Percentiles rank a stretch among this genome's conserved stretches.
These are phyloP conservation scores for Linum tenue DNA, from an alignment of 345 rosid genomes.

Conservation along the genomic window DNA sequence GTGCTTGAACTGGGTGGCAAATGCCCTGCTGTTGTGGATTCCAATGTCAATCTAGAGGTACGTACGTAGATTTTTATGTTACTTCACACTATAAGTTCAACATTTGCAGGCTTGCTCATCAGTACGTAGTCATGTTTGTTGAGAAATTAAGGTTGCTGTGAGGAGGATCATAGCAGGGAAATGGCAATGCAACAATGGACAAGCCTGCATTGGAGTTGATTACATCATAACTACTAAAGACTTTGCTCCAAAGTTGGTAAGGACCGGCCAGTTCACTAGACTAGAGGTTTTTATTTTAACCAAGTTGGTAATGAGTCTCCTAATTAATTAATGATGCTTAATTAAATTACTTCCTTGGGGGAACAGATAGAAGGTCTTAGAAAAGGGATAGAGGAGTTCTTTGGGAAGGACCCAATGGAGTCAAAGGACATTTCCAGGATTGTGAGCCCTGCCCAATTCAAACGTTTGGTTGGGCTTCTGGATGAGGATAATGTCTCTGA, in stretches of 20 bases:
- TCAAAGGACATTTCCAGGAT: conserved; percentile 35
- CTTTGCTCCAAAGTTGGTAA: conserved; percentile 44
- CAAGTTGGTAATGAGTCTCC: too few species aligned
- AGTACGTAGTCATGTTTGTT: neutral
- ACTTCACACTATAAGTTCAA: neutral
- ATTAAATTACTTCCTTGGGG: neutral
- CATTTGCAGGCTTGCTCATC: neutral
- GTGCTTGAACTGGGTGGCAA: conserved; percentile 50
- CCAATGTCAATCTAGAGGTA: conserved; percentile 32
- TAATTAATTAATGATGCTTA: neutral
- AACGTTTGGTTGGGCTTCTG: conserved; percentile 31
- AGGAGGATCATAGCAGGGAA: conserved; percentile 48
- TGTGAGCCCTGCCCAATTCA: conserved; percentile 30
- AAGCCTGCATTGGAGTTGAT: conserved; percentile 45
- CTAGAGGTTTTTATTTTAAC: neutral
- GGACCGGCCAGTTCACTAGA: neutral
- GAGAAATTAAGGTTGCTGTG: conserved; percentile 26
- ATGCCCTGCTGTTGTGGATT: conserved; percentile 49
- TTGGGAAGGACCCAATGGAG: conserved; percentile 35
- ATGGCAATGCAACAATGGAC: conserved; percentile 44
- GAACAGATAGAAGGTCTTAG: conserved; percentile 32
- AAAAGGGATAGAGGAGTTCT: conserved; percentile 29
- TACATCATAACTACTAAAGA: conserved; percentile 37
- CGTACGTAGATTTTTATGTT: neutral
- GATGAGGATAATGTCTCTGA: conserved; percentile 30